Evolutionary conservation across 768 basidiomycete genomes (phyloP).

Genomic region (Pholiota molesta): DNA sequence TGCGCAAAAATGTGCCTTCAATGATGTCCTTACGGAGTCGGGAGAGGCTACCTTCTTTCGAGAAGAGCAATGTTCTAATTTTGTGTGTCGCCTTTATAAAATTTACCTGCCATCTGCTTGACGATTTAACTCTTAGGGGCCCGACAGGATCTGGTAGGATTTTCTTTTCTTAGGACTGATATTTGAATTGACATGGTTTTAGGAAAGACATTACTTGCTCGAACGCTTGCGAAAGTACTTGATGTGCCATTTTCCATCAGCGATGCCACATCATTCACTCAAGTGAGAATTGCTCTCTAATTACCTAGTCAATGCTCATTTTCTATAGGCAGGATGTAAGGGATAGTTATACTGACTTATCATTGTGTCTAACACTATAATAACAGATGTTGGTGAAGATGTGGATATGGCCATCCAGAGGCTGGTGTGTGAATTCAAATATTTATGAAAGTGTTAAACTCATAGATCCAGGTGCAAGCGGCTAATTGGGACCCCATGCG

Average conservation of each 20-base stretch:
- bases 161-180: constrained; percentile 4
- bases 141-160: constrained; percentile 81
- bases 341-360: background rate
- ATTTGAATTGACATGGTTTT: background rate
- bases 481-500: constrained; percentile 87
- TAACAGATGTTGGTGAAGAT: constrained; percentile 81
- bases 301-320: background rate
- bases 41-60: constrained; percentile 64
- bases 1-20: constrained; percentile 42
- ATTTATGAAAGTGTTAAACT: background rate
- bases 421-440: constrained; percentile 48
- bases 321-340: constrained; percentile 24
- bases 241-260: constrained; percentile 94
- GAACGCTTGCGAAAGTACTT: constrained; percentile 86
- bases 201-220: constrained; percentile 92
- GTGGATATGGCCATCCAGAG: constrained; percentile 91
- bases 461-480: constrained; percentile 68
- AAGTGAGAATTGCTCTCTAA: constrained; percentile 45
- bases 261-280: constrained; percentile 94
- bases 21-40: constrained; percentile 40
- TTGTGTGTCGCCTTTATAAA: constrained; percentile 54
- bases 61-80: constrained; percentile 96
- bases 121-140: constrained; percentile 47
- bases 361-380: background rate
- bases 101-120: constrained; percentile 1